Base-by-base conservation (phyloP, 345 rosid species). In the Populus deltoides region DNA sequence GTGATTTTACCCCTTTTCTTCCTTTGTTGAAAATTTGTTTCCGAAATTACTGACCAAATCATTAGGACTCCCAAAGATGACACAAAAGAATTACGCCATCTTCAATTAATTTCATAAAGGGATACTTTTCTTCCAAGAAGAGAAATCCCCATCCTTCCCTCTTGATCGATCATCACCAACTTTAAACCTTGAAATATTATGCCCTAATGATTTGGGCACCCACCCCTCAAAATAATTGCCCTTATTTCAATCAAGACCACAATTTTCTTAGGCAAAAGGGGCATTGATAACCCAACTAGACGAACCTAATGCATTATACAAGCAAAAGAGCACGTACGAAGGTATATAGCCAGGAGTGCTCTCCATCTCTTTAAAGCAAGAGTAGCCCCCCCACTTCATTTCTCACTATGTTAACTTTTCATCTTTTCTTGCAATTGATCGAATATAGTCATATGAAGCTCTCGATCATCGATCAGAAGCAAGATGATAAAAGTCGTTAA, bases 21-120 rank as follows among this genome's bases (percentile, higher is more conserved):
- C 36, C 86, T 83, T 86, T 81, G 75, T 83, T 83, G 86, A 86
- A 83, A 66, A 61, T 77, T 67, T 81, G 88, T 81, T 39, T 51
- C 63, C 67, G 16, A 66, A 79, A 78, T 73, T 53, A 67, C 69
- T 71, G 79, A 81, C 88, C 74, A 74, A 86, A 86, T 86, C 85
- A 86, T 86, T 31, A 71, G 9, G 71, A 43, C 27, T 53, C 11
- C 45, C n/a, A 81, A 81, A 78, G 72, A 78, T 66, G 83, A 73
- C 83, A 67, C 79, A 70, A 78, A 75, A 55, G 70, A 68, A 78
- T 78, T 62, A 47, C 53, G 49, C 45, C 36, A 17, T 59, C 45
- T 75, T 74, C 85, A 81, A 71, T 81, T 74, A 79, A 68, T 72
- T 35, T 24, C 76, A 75, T 69, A 79, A 86, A 86, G 86, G 29